Percentiles rank a stretch among this genome's conserved stretches.
phyloP scores from a whole-genome alignment of 805 yeast species.

The Yamadazyma philogaea region DNA sequence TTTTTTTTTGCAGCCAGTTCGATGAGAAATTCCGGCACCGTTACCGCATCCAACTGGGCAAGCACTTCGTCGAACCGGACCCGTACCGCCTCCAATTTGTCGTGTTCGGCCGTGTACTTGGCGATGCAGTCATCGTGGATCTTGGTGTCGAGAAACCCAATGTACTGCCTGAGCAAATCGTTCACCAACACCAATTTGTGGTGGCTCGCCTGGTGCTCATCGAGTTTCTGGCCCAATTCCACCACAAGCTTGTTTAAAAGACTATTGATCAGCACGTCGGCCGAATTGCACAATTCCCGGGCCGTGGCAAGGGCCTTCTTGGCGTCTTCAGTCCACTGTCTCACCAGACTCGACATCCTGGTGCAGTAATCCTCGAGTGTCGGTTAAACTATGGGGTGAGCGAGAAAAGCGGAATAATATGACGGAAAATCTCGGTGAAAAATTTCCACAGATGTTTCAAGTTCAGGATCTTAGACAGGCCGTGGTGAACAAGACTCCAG shows the following conservation, averaged over 20 bases:
- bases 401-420: too few relatives aligned
- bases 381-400: background rate
- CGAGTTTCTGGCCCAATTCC: conserved; percentile 22
- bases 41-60: conserved; percentile 20
- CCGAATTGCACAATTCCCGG: conserved; percentile 29
- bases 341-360: background rate
- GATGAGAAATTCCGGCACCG: conserved; percentile 26
- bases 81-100: conserved; percentile 22
- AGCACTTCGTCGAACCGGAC: conserved; percentile 24
- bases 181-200: conserved; percentile 13
- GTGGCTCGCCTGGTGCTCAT: conserved; percentile 16
- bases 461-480: conserved; percentile 11
- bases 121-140: conserved; percentile 14
- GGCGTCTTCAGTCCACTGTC: conserved; percentile 25
- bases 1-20: background rate
- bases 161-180: conserved; percentile 8
- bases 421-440: background rate
- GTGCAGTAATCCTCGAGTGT: background rate
- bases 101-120: conserved; percentile 11
- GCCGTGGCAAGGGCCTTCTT: conserved; percentile 23
- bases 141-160: conserved; percentile 12
- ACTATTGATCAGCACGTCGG: conserved; percentile 29
- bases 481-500: conserved; percentile 5
- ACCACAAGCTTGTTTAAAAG: conserved; percentile 21
- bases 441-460: conserved; percentile 2